Evolutionary conservation across 345 rosid species (phyloP).

Genomic region (Populus tremula): DNA sequence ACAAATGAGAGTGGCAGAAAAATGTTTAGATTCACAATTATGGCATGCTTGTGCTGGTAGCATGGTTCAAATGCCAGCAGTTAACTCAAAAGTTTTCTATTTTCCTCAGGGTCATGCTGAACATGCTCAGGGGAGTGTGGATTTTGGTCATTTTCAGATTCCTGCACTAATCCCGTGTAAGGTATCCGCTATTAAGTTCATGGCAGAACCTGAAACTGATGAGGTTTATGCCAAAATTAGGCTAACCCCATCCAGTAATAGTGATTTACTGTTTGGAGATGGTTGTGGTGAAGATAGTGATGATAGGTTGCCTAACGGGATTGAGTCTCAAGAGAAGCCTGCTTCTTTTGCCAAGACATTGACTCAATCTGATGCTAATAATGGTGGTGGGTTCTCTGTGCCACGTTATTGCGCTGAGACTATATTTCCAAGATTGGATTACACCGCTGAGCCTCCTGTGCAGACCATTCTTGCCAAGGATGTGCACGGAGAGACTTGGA

Average conservation of each 20-base stretch:
- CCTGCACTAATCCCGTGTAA: constrained; percentile 61
- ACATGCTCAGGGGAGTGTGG: constrained; percentile 63
- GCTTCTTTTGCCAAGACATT: constrained; percentile 91
- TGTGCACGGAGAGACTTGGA: constrained; percentile 87
- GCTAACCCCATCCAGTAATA: constrained; percentile 47
- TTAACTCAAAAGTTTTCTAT: constrained; percentile 70
- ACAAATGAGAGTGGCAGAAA: constrained; percentile 43
- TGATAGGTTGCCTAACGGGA: constrained; percentile 31
- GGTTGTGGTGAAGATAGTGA: constrained; percentile 31
- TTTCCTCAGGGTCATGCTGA: constrained; percentile 98
- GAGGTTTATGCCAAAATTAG: constrained; percentile 79
- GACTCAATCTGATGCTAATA: constrained; percentile 96
- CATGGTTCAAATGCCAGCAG: constrained; percentile 87
- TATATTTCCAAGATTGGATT: constrained; percentile 82
- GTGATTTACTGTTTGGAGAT: constrained; percentile 28
- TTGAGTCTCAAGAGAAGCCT: constrained; percentile 56
- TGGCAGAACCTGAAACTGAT: constrained; percentile 88
- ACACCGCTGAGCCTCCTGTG: constrained; percentile 86
- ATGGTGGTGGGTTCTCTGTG: constrained; percentile 98
- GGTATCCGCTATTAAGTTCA: constrained; percentile 59
- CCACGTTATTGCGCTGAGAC: constrained; percentile 99
- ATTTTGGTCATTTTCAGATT: constrained; percentile 44
- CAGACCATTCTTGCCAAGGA: constrained; percentile 91
- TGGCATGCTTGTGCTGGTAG: constrained; percentile 99
- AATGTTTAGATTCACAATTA: constrained; percentile 77